These are phyloP conservation scores for Aspergillus luchuensis DNA, from an alignment of 2,329 filamentous ascomycete genomes.

Conservation along the genomic window DNA sequence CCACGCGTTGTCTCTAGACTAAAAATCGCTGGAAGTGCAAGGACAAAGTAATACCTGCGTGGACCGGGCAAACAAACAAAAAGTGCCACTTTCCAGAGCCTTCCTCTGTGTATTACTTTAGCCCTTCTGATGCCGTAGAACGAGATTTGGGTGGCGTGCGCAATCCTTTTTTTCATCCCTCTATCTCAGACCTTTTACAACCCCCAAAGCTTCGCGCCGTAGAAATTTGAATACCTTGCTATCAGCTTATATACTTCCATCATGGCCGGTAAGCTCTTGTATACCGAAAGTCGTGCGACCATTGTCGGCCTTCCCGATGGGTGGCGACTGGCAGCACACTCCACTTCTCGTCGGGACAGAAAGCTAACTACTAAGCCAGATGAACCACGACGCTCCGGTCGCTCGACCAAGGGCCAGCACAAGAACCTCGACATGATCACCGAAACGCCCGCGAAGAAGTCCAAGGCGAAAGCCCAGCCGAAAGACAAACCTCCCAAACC, in stretches of 20 bases:
- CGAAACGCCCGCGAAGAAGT: slow-evolving; percentile 56
- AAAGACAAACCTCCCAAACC: slow-evolving; percentile 51
- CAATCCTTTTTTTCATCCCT: slow-evolving; percentile 22
- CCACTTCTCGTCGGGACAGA: slow-evolving; percentile 12
- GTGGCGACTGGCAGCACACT: slow-evolving; percentile 13
- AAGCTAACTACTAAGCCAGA: slow-evolving; percentile 52
- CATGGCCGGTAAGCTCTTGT: slow-evolving; percentile 65
- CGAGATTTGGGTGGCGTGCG: slow-evolving; percentile 34
- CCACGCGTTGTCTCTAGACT: slow-evolving; percentile 21
- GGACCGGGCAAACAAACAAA: slow-evolving; percentile 26
- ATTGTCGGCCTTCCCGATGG: slow-evolving; percentile 1
- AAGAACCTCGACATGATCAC: slow-evolving; percentile 77
- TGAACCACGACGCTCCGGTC: slow-evolving; percentile 89
- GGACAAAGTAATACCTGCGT: slow-evolving; percentile 38
- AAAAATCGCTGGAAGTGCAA: slow-evolving; percentile 24
- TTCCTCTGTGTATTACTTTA: slow-evolving; percentile 45
- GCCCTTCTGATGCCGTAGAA: slow-evolving; percentile 45
- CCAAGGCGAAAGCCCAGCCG: slow-evolving; percentile 50
- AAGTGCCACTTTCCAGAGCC: slow-evolving; percentile 33
- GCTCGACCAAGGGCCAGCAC: slow-evolving; percentile 95
- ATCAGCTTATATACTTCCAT: slow-evolving; percentile 31
- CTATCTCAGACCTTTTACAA: slow-evolving; percentile 11
- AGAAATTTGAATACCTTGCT: slow-evolving; percentile 36
- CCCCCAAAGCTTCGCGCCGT: slow-evolving; percentile 34
- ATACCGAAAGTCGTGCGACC: slow-evolving; percentile 25